Evolutionary conservation across 768 basidiomycete species (phyloP).

Genomic region (Lactifluus volemus): DNA sequence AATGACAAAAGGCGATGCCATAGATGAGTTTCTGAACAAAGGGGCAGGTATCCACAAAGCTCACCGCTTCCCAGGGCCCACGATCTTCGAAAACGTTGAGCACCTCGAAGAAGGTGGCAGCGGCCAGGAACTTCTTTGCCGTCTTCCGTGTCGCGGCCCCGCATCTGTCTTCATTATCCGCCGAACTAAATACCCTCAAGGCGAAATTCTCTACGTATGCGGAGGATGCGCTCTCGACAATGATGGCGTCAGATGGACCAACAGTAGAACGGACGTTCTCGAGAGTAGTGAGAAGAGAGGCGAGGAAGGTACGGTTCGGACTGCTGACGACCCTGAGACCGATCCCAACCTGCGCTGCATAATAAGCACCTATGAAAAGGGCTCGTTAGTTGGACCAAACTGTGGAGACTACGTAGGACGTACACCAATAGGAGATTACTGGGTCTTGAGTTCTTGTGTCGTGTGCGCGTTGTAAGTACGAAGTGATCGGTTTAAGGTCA

Average conservation of each 20-base stretch:
- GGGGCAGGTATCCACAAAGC: background rate
- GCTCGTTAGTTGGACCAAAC: constrained; percentile 4
- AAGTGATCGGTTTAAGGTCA: constrained; percentile 58
- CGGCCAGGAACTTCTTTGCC: constrained; percentile 90
- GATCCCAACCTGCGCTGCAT: constrained; percentile 86
- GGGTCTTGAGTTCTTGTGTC: constrained; percentile 80
- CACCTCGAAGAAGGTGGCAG: constrained; percentile 90
- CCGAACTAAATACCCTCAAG: constrained; percentile 73
- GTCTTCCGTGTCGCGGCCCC: constrained; percentile 78
- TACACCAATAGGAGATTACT: constrained; percentile 93
- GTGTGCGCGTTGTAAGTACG: constrained; percentile 84
- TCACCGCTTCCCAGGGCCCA: constrained; percentile 17
- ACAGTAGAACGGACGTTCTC: constrained; percentile 76
- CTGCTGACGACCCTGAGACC: constrained; percentile 57
- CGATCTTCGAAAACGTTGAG: constrained; percentile 52
- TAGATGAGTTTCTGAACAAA: background rate
- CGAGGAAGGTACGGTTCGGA: constrained; percentile 57
- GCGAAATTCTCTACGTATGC: constrained; percentile 97
- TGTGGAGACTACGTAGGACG: constrained; percentile 25
- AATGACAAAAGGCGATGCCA: background rate
- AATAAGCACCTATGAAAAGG: constrained; percentile 64
- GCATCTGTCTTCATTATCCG: constrained; percentile 85
- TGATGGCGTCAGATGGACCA: constrained; percentile 68
- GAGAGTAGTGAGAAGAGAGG: constrained; percentile 64
- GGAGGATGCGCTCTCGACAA: constrained; percentile 71